Evolutionary conservation across 345 rosid genomes (phyloP), one percentile per base, ranked within the genome.

Genomic region (Eucalyptus globulus): DNA sequence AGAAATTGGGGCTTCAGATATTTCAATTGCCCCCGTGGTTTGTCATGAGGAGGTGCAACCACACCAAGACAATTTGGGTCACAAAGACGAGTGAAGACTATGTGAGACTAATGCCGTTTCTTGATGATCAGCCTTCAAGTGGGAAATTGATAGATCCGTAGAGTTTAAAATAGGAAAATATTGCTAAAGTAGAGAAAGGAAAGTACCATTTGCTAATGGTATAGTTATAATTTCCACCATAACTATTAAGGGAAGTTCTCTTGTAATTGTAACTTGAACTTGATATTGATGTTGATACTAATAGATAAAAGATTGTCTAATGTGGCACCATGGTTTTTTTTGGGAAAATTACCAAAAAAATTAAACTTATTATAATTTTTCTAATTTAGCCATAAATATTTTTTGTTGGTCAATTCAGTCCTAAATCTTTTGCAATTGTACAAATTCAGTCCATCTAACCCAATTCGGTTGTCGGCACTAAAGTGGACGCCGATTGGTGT

Each of bases 401-500:
- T 50, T 50, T 50, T 50, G 19, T 50, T 50, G 1, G 3, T 50
- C 17, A 50, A 50, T 50, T 50, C 1, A 14, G 53, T 15, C 19
- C 1, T 50, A 50, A 50, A 50, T 50, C 1, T 50, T 50, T 50
- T 50, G 53, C 1, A 50, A 15, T 50, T 50, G 53, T 49, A 13
- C 15, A 0, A 49, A 49, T 12, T 13, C 5, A 49, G 6, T 49
- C 15, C 15, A 49, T 49, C 7, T 49, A 14, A 5, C 0, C 17
- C 3, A 49, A 49, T 49, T 49, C 14, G 51, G 51, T 5, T 3
- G 17, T 17, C 7, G 17, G 51, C 17, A 14, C 51, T 49, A 49
- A 49, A 2, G 15, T 49, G 51, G 2, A 13, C 3, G 3, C 0
- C 0, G 16, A 5, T 14, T 49, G 51, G 16, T 14, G 16, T 49